Base-by-base conservation (phyloP, 495 filamentous ascomycete species). In the Penicillium cosmopolitanum region DNA sequence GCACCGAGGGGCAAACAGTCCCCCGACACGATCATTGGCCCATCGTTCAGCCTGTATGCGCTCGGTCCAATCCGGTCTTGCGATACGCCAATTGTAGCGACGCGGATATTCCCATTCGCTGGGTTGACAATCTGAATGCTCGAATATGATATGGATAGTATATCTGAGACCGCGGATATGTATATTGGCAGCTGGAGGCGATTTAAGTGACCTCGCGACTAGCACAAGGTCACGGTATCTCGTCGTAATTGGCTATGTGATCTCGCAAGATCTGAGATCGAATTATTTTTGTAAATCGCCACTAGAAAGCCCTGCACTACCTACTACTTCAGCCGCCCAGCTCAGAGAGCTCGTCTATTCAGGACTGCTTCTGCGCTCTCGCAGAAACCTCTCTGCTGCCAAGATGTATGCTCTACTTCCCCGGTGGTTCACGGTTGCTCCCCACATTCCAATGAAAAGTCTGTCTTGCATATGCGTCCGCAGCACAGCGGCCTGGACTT, bases 391-490 rank as follows among this genome's bases (percentile, higher is more conserved):
- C 16, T 16, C 47, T 10, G 8, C 21, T 25, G 21, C 21, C 23
- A 19, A 16, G 15, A 13, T 7, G 16, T 19, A 7, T 3, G 9
- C 8, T 44, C 16, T 51, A 12, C 50, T 51, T 51, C 50, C 51
- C 35, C 51, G 51, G 19, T 42, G 16, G 33, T 23, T 23, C 23
- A 23, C 23, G 3, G 23, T 28, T 53, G 28, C 44, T 52, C 62
- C 48, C 63, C 67, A 70, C 67, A 70, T 70, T 70, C 67, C 67
- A 70, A 57, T 62, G 43, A 63, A 66, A 70, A 65, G 48, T 58
- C 44, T 64, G 60, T 55, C 60, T 19, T 66, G 63, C 68, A 69
- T 71, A 5, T 59, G 61, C 63, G 69, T 66, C 66, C 57, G 53
- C 51, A 46, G 35, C 58, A 56, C 58, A 16, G 57, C 51, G 47